phyloP scores from a whole-genome alignment of 2,329 filamentous ascomycete genomes.

The Bipolaris zeicola region DNA sequence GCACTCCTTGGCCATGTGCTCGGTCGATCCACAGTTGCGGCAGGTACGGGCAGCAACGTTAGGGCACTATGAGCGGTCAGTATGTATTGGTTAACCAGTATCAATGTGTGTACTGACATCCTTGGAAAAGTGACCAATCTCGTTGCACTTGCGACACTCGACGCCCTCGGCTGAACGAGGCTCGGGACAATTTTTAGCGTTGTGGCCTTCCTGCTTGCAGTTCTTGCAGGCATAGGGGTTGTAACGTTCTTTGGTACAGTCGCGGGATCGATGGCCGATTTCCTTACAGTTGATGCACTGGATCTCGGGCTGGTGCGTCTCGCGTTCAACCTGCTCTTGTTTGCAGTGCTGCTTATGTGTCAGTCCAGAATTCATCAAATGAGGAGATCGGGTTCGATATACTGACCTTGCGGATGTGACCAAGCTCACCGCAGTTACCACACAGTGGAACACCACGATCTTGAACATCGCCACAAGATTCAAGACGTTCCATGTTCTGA shows the following conservation, averaged over 20 bases:
- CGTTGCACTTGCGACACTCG: constrained; percentile 68
- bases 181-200: constrained; percentile 49
- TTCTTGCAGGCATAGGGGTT: constrained; percentile 72
- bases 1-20: constrained; percentile 47
- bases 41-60: constrained; percentile 42
- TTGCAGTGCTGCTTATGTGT: constrained; percentile 57
- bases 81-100: neutral
- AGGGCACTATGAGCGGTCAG: constrained; percentile 37
- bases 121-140: constrained; percentile 52
- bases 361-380: neutral
- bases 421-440: constrained; percentile 67
- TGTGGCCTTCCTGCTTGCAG: constrained; percentile 60
- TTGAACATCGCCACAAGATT: constrained; percentile 68
- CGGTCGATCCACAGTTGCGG: constrained; percentile 46
- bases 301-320: constrained; percentile 53
- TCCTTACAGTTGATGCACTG: constrained; percentile 69
- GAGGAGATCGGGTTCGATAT: too few relatives aligned
- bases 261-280: constrained; percentile 69
- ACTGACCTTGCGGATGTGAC: constrained; percentile 60
- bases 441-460: constrained; percentile 66
- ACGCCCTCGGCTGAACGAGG: constrained; percentile 60
- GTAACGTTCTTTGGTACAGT: constrained; percentile 62
- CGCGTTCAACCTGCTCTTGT: constrained; percentile 60
- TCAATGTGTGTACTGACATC: constrained; percentile 27
- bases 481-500: constrained; percentile 68